Conservation (phyloP, 2,329 filamentous ascomycete species). For the Colletotrichum sp. region DNA sequence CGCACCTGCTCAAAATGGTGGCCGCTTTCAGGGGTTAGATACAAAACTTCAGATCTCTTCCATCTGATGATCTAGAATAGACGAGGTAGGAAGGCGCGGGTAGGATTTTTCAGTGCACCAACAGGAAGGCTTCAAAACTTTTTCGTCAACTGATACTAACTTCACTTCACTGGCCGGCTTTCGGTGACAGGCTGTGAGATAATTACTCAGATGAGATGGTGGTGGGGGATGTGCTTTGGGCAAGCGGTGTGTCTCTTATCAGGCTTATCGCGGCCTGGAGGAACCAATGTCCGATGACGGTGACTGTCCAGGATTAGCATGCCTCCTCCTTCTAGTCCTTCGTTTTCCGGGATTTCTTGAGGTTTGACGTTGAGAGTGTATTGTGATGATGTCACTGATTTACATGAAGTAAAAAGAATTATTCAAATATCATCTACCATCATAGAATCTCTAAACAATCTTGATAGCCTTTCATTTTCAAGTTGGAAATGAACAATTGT, state of each 20-base stretch:
- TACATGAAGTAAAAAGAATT: not conserved
- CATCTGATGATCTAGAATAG: not conserved
- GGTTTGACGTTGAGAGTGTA: not conserved
- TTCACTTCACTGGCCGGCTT: not conserved
- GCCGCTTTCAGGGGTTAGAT: not conserved
- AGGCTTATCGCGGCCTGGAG: conserved; percentile 12
- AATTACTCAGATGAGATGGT: conserved; percentile 16
- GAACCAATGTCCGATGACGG: conserved; percentile 1
- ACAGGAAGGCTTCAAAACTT: not conserved
- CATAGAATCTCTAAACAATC: not conserved
- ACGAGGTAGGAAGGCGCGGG: not conserved
- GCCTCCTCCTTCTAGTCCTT: not conserved
- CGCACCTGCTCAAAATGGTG: not conserved
- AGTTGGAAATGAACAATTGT: not conserved
- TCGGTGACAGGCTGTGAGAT: conserved; percentile 1
- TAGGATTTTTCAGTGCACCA: not conserved
- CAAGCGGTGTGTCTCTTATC: conserved; percentile 13
- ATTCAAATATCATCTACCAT: not conserved
- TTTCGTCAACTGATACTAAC: not conserved
- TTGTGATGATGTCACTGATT: not conserved
- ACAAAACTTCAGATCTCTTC: not conserved
- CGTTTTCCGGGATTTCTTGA: not conserved
- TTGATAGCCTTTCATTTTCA: not conserved
- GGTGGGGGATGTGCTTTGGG: conserved; percentile 1
- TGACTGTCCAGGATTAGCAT: not conserved